Conservation (phyloP, 495 filamentous ascomycete species). For the Xylaria longipes region DNA sequence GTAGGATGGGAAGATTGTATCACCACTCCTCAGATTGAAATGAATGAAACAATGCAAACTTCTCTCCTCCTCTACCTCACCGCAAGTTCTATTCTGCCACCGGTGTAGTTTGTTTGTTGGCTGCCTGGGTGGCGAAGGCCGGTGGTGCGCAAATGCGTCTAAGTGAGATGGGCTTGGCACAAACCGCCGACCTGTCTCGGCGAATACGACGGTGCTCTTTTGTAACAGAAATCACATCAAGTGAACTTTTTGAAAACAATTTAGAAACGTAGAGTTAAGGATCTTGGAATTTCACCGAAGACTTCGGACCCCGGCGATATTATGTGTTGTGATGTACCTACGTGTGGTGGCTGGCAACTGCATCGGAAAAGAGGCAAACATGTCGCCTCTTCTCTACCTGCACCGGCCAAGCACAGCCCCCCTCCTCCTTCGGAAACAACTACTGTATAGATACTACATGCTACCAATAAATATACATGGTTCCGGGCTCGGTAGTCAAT, state of each 20-base stretch:
- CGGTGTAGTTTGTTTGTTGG: neutral
- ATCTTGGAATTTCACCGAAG: neutral
- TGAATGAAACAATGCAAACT: neutral
- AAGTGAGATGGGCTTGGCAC: slow-evolving; percentile 14
- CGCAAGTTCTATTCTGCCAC: neutral
- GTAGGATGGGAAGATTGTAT: neutral
- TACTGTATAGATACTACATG: neutral
- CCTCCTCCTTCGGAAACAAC: neutral
- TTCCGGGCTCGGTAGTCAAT: neutral
- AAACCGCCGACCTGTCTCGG: neutral
- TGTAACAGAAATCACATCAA: neutral
- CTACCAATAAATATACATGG: neutral
- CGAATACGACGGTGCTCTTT: neutral
- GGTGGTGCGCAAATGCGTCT: neutral
- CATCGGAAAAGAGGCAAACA: neutral
- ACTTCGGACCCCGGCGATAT: neutral
- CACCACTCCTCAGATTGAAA: slow-evolving; percentile 14
- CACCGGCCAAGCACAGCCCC: slow-evolving; percentile 2
- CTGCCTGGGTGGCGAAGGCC: slow-evolving; percentile 20
- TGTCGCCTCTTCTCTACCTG: neutral
- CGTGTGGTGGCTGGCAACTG: neutral
- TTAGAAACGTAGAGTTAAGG: neutral
- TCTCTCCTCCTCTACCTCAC: neutral
- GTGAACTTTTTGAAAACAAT: neutral
- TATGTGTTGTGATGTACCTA: neutral